A percentile compares a stretch with the other conserved stretches of the same genome.
Evolutionary conservation across 257 asterid species (phyloP).

Genomic region (Rhazya stricta): DNA sequence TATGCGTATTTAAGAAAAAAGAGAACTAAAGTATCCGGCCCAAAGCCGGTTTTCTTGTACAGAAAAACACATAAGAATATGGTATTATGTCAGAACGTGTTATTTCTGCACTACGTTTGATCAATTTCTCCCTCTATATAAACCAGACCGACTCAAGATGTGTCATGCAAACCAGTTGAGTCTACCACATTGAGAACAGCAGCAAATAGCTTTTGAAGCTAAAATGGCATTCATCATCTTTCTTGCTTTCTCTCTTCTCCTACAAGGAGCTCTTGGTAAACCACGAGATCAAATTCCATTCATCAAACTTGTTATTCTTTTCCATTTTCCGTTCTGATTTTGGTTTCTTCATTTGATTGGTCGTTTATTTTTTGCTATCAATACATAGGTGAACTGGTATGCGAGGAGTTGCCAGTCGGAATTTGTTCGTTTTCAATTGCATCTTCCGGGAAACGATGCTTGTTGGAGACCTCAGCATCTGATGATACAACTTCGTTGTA

Average conservation of each 20-base stretch:
- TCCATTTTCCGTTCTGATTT: neutral
- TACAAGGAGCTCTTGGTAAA: conserved; percentile 5
- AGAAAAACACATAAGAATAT: neutral
- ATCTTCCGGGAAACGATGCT: conserved; percentile 62
- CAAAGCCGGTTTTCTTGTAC: neutral
- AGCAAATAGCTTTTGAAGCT: neutral
- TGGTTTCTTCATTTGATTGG: neutral
- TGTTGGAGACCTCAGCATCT: conserved; percentile 43
- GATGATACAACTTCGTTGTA: conserved; percentile 28
- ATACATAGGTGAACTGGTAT: conserved; percentile 43
- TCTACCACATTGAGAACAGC: neutral
- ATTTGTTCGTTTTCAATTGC: conserved; percentile 55
- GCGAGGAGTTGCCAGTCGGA: conserved; percentile 51
- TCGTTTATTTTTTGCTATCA: neutral
- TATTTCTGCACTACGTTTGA: neutral
- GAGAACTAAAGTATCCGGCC: too few species aligned
- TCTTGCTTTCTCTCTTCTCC: neutral
- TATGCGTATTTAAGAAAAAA: too few species aligned
- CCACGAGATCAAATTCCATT: neutral
- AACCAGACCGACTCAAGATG: neutral
- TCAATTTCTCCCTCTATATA: neutral
- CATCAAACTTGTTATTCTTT: neutral
- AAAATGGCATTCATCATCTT: neutral
- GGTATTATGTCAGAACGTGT: neutral
- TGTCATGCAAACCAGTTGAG: neutral